A percentile compares a stretch with the other conserved stretches of the same genome.
Evolutionary conservation across 129 eudicot species (phyloP).

Genomic region (Pseudognaphalium luteoalbum): DNA sequence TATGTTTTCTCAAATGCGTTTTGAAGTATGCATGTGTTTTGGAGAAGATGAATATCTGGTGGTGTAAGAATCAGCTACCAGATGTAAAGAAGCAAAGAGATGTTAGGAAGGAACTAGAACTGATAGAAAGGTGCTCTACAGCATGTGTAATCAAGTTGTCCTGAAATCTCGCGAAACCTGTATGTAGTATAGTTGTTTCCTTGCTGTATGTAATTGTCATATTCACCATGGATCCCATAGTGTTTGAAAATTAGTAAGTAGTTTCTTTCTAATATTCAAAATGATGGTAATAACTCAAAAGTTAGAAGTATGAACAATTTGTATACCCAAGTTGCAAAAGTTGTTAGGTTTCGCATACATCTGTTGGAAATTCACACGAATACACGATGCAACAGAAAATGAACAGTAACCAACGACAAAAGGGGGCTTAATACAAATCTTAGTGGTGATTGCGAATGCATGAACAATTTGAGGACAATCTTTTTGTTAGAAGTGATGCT

Average conservation of each 20-base stretch:
- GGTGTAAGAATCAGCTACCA: constrained; percentile 31
- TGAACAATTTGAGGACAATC: too few relatives aligned
- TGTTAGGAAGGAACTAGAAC: constrained; percentile 30
- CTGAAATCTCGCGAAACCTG: constrained; percentile 26
- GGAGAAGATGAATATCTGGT: constrained; percentile 41
- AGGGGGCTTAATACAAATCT: too few relatives aligned
- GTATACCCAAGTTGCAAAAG: too few relatives aligned
- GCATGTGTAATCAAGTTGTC: constrained; percentile 33
- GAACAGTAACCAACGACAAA: too few relatives aligned
- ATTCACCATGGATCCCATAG: neutral
- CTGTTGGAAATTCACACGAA: too few relatives aligned
- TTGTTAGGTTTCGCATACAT: too few relatives aligned
- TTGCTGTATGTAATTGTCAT: neutral
- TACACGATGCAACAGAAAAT: too few relatives aligned
- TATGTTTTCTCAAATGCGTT: constrained; percentile 33
- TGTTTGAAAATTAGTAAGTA: neutral
- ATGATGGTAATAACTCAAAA: too few relatives aligned
- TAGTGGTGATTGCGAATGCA: too few relatives aligned
- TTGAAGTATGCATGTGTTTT: constrained; percentile 34
- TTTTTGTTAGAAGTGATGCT: too few relatives aligned
- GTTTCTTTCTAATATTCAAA: too few relatives aligned
- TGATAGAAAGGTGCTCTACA: constrained; percentile 27
- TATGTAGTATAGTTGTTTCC: neutral
- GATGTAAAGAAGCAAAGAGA: constrained; percentile 35
- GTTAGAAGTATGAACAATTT: too few relatives aligned